These are phyloP conservation scores for Phytophthora kernoviae DNA, from an alignment of 352 stramenopile genomes.

Conservation along the genomic window DNA sequence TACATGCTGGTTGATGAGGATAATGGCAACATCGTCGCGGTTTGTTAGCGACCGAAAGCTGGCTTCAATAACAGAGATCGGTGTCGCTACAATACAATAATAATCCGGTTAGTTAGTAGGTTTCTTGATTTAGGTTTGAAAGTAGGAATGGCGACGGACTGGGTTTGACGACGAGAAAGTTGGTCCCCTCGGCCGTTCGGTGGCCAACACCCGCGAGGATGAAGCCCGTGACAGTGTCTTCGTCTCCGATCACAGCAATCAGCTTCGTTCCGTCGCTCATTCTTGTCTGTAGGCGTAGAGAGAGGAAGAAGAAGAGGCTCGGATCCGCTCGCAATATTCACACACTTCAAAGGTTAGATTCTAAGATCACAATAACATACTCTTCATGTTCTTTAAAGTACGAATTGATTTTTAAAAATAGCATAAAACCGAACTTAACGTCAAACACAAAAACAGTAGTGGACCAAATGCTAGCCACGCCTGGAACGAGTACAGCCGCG, in stretches of 20 bases:
- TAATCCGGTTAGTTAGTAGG: constrained; percentile 2
- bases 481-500: constrained; percentile 26
- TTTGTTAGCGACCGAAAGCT: constrained; percentile 93
- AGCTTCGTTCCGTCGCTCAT: constrained; percentile 88
- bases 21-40: constrained; percentile 97
- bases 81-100: constrained; percentile 65
- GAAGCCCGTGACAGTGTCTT: constrained; percentile 99
- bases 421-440: constrained; percentile 1
- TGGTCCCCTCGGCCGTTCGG: constrained; percentile 93
- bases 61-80: constrained; percentile 90
- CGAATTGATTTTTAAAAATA: constrained; percentile 2
- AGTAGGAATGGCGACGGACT: constrained; percentile 54
- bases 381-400: neutral
- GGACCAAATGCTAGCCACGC: constrained; percentile 27
- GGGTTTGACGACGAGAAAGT: constrained; percentile 98
- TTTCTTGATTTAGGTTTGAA: neutral
- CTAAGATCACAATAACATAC: neutral
- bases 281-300: constrained; percentile 6
- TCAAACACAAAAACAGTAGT: neutral
- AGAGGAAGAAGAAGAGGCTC: neutral
- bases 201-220: constrained; percentile 97
- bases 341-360: constrained; percentile 2
- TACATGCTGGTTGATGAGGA: constrained; percentile 99
- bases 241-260: constrained; percentile 88
- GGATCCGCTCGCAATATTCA: neutral